phyloP scores from a whole-genome alignment of 2,329 filamentous ascomycete species.

The Davidsoniella australis region DNA sequence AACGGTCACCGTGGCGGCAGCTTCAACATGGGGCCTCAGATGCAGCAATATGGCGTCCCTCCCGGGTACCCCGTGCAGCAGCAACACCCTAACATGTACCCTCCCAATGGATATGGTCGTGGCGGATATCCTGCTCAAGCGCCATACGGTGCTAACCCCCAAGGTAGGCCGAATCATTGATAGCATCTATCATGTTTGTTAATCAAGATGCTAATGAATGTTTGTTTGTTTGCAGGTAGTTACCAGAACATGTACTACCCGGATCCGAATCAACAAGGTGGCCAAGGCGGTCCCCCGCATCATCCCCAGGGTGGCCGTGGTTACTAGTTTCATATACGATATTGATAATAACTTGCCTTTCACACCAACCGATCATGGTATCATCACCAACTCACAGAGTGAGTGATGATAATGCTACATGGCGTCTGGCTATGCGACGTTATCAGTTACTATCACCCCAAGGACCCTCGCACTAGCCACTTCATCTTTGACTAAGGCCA shows the following conservation, averaged over 20 bases:
- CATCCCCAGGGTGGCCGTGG: conserved; percentile 21
- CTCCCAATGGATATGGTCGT: conserved; percentile 21
- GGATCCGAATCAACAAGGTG: conserved; percentile 26
- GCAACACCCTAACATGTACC: conserved; percentile 22
- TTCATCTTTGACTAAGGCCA: too few relatives aligned
- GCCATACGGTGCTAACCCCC: conserved; percentile 23
- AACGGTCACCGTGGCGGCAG: conserved; percentile 29
- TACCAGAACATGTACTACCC: conserved; percentile 21
- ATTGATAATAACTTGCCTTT: too few relatives aligned
- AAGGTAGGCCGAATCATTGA: conserved; percentile 22
- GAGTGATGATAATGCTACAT: too few relatives aligned
- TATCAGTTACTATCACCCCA: too few relatives aligned
- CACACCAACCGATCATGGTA: too few relatives aligned
- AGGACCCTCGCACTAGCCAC: too few relatives aligned
- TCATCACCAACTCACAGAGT: too few relatives aligned
- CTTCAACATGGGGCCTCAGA: conserved; percentile 25
- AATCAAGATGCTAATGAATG: not conserved
- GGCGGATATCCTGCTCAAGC: conserved; percentile 22
- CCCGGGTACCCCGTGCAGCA: conserved; percentile 5
- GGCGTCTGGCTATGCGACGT: too few relatives aligned
- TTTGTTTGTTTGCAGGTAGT: not conserved
- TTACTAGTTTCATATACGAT: conserved; percentile 20
- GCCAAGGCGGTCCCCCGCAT: conserved; percentile 13
- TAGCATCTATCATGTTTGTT: not conserved
- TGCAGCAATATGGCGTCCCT: conserved; percentile 21